These are phyloP conservation scores for Rhynchospora pubera DNA, from an alignment of 176 grass and related monocot genomes.

Conservation along the genomic window DNA sequence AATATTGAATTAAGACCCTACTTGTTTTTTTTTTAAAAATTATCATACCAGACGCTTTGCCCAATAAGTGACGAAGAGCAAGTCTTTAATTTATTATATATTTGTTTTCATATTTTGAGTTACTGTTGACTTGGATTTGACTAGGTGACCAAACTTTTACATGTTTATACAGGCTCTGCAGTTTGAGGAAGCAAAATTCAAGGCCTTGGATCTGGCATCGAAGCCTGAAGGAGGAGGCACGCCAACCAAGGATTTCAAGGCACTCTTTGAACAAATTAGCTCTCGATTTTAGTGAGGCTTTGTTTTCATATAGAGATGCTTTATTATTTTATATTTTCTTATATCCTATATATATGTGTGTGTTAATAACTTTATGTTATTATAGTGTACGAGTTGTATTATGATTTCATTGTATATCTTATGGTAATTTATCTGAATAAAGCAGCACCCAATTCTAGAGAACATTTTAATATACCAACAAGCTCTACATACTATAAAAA, in stretches of 20 bases:
- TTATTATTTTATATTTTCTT: neutral
- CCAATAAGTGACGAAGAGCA: neutral
- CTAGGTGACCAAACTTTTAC: neutral
- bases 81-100: neutral
- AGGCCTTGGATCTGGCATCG: conserved; percentile 89
- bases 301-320: neutral
- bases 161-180: conserved; percentile 50
- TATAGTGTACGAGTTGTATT: neutral
- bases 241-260: conserved; percentile 61
- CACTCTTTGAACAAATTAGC: conserved; percentile 41
- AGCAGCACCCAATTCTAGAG: neutral
- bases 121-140: neutral
- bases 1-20: neutral
- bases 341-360: neutral
- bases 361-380: neutral
- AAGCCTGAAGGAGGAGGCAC: conserved; percentile 59
- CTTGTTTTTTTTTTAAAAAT: neutral
- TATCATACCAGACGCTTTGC: neutral
- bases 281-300: conserved; percentile 38
- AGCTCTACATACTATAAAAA: too few species aligned
- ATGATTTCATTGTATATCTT: neutral
- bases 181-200: conserved; percentile 66
- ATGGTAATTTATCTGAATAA: neutral
- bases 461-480: neutral
- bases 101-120: neutral